Evolutionary conservation across 306 rosid species (phyloP), one percentile per base, ranked within the genome.

Genomic region (Gastrolobium bilobum): DNA sequence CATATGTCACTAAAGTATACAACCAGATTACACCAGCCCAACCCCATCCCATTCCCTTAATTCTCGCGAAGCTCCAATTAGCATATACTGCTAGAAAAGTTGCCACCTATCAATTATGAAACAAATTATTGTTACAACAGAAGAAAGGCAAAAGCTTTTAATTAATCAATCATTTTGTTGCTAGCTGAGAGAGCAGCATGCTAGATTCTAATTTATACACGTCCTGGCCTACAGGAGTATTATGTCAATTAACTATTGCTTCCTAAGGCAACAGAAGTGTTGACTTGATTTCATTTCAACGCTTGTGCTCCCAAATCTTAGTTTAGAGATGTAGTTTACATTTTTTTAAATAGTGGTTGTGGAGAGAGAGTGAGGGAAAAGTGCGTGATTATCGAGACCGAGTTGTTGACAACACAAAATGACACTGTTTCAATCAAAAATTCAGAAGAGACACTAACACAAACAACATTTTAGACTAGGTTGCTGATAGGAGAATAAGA

Each of bases 21-120:
- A 96, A 72, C 99, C 99, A 96, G 84, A 96, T 88, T 7, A 93
- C 97, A 68, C 93, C 99, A 42, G 99, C 99, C 99, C 99, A 96
- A 34, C 99, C 97, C 99, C 98, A 96, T 71, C 99, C 99, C 78
- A 73, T 57, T 68, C 98, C 99, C 59, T 90, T 15, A 30, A 93
- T 96, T 56, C 91, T 84, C 14, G 99, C 98, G 40, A 96, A 96
- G 20, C 71, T 71, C 97, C 98, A 91, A 29, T 83, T 81, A 26
- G 98, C 98, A 85, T 96, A 93, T 15, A 96, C 99, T 48, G 98
- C 93, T 75, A 96, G 86, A 52, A 91, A 33, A 53, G 99, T 96
- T 57, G 99, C 99, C 10, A 93, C 88, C 99, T 96, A 88, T 30
- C 56, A 77, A 82, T 40, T 66, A 81, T 48, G 66, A 42, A 68